A percentile compares a stretch with the other conserved stretches of the same genome.
Conservation (phyloP, 495 filamentous ascomycete genomes). For the Aspergillus asperescens region DNA sequence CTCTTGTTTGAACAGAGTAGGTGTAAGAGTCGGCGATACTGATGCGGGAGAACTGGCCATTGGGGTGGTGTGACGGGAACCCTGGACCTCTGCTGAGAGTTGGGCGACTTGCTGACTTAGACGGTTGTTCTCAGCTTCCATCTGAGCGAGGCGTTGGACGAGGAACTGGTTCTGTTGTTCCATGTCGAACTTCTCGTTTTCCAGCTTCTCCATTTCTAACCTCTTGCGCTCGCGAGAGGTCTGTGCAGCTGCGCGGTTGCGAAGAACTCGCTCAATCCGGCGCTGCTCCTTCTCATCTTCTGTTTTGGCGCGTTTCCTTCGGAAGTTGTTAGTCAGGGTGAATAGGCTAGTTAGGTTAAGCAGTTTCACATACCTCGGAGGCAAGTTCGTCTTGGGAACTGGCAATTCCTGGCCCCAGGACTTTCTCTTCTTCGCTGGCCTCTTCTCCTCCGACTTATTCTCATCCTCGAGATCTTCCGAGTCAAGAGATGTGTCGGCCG, state of each 20-base stretch:
- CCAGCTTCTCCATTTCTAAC: conserved; percentile 84
- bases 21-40: conserved; percentile 42
- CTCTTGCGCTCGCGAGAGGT: conserved; percentile 94
- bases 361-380: conserved; percentile 66
- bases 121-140: conserved; percentile 60
- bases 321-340: neutral
- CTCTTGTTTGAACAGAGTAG: conserved; percentile 54
- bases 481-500: conserved; percentile 43
- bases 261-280: conserved; percentile 91
- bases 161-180: conserved; percentile 67
- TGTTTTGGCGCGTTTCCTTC: conserved; percentile 94
- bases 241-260: conserved; percentile 93
- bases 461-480: conserved; percentile 24
- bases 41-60: conserved; percentile 33
- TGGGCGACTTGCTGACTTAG: conserved; percentile 61
- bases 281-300: conserved; percentile 98
- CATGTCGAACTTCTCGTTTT: conserved; percentile 63
- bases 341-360: neutral
- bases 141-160: conserved; percentile 56
- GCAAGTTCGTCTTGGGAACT: conserved; percentile 92
- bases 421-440: conserved; percentile 90
- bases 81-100: conserved; percentile 55
- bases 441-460: conserved; percentile 55
- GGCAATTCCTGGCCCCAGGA: conserved; percentile 98
- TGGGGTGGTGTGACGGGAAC: conserved; percentile 41